These are phyloP conservation scores for Echria macrotheca DNA, from an alignment of 495 filamentous ascomycete genomes.

Conservation along the genomic window DNA sequence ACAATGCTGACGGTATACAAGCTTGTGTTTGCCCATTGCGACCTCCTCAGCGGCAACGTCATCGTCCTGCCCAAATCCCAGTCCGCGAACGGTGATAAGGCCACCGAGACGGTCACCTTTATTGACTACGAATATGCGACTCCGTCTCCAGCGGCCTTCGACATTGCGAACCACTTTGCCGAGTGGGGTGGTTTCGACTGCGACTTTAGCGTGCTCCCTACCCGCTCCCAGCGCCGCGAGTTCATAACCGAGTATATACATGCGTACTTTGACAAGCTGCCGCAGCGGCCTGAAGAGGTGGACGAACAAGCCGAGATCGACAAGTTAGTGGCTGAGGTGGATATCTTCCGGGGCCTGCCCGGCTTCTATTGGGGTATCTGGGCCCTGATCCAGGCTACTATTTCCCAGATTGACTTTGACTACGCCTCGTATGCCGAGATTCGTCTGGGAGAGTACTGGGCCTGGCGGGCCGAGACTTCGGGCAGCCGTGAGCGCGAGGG, in stretches of 20 bases:
- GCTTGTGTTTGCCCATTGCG: slow-evolving; percentile 92
- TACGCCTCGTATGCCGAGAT: slow-evolving; percentile 88
- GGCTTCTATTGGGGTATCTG: slow-evolving; percentile 91
- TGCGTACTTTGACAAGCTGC: slow-evolving; percentile 44
- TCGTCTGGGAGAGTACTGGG: slow-evolving; percentile 88
- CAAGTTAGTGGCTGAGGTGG: slow-evolving; percentile 69
- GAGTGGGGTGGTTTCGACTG: slow-evolving; percentile 98
- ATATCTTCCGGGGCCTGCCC: slow-evolving; percentile 81
- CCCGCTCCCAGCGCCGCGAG: slow-evolving; percentile 64
- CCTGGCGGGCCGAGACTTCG: slow-evolving; percentile 74
- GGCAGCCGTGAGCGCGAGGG: slow-evolving; percentile 52
- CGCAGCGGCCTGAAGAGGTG: slow-evolving; percentile 28
- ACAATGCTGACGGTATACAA: slow-evolving; percentile 31
- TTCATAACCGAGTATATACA: slow-evolving; percentile 80
- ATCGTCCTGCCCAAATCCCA: slow-evolving; percentile 63
- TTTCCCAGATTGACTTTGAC: slow-evolving; percentile 95
- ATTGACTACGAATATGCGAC: slow-evolving; percentile 98
- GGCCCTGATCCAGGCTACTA: slow-evolving; percentile 92
- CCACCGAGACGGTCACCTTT: slow-evolving; percentile 61
- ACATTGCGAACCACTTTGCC: slow-evolving; percentile 98
- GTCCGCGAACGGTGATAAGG: slow-evolving; percentile 25
- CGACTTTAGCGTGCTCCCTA: slow-evolving; percentile 80
- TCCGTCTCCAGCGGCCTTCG: slow-evolving; percentile 92
- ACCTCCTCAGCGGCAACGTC: slow-evolving; percentile 91
- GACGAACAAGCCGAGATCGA: slow-evolving; percentile 54